Base-by-base conservation (phyloP, 805 yeast genomes). In the Metschnikowia drakensbergensis region DNA sequence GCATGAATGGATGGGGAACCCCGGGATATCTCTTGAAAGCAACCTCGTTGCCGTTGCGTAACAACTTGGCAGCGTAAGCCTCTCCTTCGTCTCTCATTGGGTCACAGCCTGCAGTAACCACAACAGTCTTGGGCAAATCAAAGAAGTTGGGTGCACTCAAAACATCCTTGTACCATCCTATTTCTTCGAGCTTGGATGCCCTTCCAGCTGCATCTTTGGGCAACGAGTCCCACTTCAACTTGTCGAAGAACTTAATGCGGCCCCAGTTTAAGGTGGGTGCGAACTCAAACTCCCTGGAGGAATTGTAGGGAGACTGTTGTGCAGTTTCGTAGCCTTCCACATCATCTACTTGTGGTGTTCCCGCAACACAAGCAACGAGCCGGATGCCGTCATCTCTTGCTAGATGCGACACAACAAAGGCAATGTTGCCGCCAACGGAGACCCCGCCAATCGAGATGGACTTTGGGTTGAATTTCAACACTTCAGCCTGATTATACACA, bases 181-280 rank as follows among this genome's bases (percentile, higher is more conserved):
- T 59, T 33, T 63, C 58, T 34, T 54, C 47, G 32, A 61, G 46
- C 26, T 54, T 54, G 7, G 39, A 26, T 28, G 48, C 54, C 33
- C 47, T 51, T 29, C 51, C 57, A 6, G 26, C 44, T 3, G 43
- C 50, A 23, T 55, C 57, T 8, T 29, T 33, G 3, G 62, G 52
- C 38, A 62, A 45, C 26, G 62, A 59, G 17, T 55, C 46, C 67
- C 67, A 64, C 45, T 63, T 63, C 42, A 64, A 52, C 34, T 56
- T 51, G 46, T 62, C 67, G 46, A 64, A 64, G 59, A 60, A 64
- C 41, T 57, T 60, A 35, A 64, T 47, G 11, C 67, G 48, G 9
- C 62, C 64, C 67, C 67, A 64, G 50, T 62, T 63, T 44, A 63
- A 50, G 4, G 67, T 62, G 33, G 68, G 68, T 5, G 67, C 67